These are phyloP conservation scores for Coemansia brasiliensis DNA, from an alignment of 192 early-diverging fungal species.

Conservation along the genomic window DNA sequence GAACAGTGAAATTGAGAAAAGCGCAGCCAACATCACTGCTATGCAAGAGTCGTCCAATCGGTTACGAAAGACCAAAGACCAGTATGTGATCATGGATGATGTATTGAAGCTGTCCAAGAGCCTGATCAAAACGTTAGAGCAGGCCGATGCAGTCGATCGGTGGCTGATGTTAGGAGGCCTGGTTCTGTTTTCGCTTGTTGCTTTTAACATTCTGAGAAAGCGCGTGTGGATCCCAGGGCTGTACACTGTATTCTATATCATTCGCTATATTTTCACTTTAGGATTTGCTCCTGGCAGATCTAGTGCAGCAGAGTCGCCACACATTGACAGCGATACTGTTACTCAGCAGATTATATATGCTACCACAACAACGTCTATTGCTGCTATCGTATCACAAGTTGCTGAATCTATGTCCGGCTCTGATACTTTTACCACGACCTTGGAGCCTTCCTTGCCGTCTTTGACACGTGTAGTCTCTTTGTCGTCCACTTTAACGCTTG, in stretches of 20 bases:
- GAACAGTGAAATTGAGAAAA: constrained; percentile 54
- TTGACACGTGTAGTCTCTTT: background rate
- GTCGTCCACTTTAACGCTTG: constrained; percentile 1
- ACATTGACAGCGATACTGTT: background rate
- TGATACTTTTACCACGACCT: background rate
- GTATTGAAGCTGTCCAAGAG: constrained; percentile 37
- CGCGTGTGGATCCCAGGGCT: constrained; percentile 54
- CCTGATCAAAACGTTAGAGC: constrained; percentile 38
- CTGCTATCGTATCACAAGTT: background rate
- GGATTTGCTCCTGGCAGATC: background rate
- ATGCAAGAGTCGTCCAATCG: constrained; percentile 39
- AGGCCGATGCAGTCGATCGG: constrained; percentile 44
- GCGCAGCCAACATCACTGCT: constrained; percentile 33
- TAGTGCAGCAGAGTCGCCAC: background rate
- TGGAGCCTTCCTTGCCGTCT: background rate
- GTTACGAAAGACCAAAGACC: constrained; percentile 26
- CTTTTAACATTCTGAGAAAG: constrained; percentile 50
- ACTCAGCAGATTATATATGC: background rate
- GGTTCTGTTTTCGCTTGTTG: constrained; percentile 38
- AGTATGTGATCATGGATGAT: constrained; percentile 37
- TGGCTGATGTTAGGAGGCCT: constrained; percentile 51
- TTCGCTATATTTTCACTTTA: constrained; percentile 18
- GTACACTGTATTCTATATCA: constrained; percentile 18
- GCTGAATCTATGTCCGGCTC: background rate
- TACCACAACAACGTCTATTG: background rate